These are phyloP conservation scores for Symbiodinium pilosum DNA, from an alignment of 73 alveolate species.

Conservation along the genomic window DNA sequence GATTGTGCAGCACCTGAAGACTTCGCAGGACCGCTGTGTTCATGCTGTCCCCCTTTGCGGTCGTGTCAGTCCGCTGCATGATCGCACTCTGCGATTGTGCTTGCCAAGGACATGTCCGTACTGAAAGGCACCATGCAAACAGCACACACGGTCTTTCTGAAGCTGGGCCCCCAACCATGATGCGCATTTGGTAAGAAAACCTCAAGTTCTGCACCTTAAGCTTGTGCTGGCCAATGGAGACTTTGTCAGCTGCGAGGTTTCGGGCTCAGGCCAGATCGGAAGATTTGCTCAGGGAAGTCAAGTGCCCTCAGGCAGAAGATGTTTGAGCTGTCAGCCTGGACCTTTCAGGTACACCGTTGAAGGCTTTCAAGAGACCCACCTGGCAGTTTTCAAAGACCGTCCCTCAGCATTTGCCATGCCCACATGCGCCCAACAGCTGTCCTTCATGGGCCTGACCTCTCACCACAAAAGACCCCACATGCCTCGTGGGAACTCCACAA, in stretches of 20 bases:
- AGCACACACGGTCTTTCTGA: slow-evolving; percentile 56
- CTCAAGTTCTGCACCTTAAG: too few relatives aligned
- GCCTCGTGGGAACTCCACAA: too few relatives aligned
- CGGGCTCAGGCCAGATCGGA: slow-evolving; percentile 59
- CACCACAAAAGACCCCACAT: too few relatives aligned
- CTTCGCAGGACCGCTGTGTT: slow-evolving; percentile 53
- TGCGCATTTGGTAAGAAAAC: too few relatives aligned
- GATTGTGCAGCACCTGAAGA: slow-evolving; percentile 90
- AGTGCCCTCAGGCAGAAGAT: slow-evolving; percentile 26
- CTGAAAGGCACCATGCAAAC: slow-evolving; percentile 87
- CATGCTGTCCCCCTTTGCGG: too few relatives aligned
- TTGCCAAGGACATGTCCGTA: slow-evolving; percentile 40
- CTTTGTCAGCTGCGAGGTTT: too few relatives aligned
- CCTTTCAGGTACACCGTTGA: slow-evolving; percentile 73
- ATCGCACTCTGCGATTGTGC: neutral
- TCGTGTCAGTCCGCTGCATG: too few relatives aligned
- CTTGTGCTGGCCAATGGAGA: neutral
- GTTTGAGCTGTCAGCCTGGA: neutral
- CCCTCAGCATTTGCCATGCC: neutral
- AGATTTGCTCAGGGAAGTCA: slow-evolving; percentile 53
- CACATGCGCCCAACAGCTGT: too few relatives aligned
- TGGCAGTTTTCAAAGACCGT: slow-evolving; percentile 44
- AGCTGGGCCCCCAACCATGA: neutral
- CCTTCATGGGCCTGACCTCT: too few relatives aligned
- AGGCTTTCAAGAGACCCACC: slow-evolving; percentile 88